Evolutionary conservation across 371 early-diverging fungal species (phyloP), one percentile per base, ranked within the genome.

Genomic region (Mucor irregularis): DNA sequence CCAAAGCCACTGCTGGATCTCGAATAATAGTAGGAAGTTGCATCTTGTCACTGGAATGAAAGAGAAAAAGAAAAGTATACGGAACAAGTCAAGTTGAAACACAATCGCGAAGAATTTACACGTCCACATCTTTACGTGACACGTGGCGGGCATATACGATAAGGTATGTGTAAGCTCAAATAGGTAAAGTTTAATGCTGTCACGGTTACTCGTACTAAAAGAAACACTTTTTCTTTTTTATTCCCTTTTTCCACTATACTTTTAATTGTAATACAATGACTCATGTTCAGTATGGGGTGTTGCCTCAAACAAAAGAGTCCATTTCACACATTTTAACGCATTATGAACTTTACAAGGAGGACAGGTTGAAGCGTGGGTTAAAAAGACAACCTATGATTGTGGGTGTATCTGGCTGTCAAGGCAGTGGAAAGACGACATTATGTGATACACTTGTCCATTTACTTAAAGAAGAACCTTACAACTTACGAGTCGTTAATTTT

Each of bases 351-450:
- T 80, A 62, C 38, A 42, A 56, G 21, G 34, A 68, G n/a, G 59
- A 59, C 31, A 50, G 62, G 25, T 16, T 48, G 11, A 6, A 52
- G 4, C 56, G 59, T 21, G 60, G 57, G 13, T 43, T 69, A 10
- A 49, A 62, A 3, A 43, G 48, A 1, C 64, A 76, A 4, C 88
- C 92, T 0, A 69, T 93, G 34, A 58, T 90, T 3, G 84, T 90
- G 5, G 90, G 90, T 4, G 62, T 91, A 38, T 85, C 83, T 9
- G 92, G 92, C 0, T 88, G 91, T 33, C 94, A 91, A 66, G 92
- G 92, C 17, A 86, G 86, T 57, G 90, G 90, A 50, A 91, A 90
- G 62, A 90, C 90, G 0, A 89, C 90, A 0, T 71, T 90, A 5
- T 80, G 85, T 26, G 64, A 74, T 34, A 76, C 76, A 0, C 62